Percentiles rank a stretch among this genome's conserved stretches.
Evolutionary conservation across 2,329 filamentous ascomycete species (phyloP).

Genomic region (Fusarium praegraminearum): DNA sequence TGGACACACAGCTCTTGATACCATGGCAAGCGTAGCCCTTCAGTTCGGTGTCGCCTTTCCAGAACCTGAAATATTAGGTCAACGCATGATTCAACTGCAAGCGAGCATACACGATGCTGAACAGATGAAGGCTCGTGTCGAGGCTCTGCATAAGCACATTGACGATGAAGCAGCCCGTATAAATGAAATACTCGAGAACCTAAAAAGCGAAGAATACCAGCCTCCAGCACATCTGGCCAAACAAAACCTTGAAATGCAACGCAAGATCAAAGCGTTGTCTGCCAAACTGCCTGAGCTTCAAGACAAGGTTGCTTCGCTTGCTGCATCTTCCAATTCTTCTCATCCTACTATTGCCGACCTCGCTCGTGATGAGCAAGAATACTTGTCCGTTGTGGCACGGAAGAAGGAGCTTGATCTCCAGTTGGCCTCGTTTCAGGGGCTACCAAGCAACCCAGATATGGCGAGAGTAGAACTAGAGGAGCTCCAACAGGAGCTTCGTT

Average conservation of each 20-base stretch:
- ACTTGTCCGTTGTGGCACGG: constrained; percentile 66
- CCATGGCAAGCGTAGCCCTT: constrained; percentile 66
- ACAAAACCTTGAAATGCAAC: constrained; percentile 79
- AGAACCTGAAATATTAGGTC: constrained; percentile 62
- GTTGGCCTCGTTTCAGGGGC: constrained; percentile 74
- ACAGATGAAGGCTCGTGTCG: constrained; percentile 66
- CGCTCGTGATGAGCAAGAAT: constrained; percentile 67
- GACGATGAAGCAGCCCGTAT: constrained; percentile 61
- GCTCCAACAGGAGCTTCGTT: constrained; percentile 72
- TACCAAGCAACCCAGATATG: constrained; percentile 77
- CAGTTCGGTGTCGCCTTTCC: constrained; percentile 63
- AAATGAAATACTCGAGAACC: constrained; percentile 55
- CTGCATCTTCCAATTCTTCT: constrained; percentile 51
- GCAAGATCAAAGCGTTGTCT: constrained; percentile 74
- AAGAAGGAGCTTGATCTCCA: constrained; percentile 72
- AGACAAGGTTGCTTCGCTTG: constrained; percentile 62
- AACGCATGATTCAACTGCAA: constrained; percentile 67
- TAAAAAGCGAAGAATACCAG: constrained; percentile 63
- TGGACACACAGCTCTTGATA: constrained; percentile 67
- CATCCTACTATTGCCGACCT: constrained; percentile 69
- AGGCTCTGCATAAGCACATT: constrained; percentile 68
- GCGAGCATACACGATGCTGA: constrained; percentile 65
- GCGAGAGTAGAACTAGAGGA: constrained; percentile 78
- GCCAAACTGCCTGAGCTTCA: constrained; percentile 73
- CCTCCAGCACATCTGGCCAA: constrained; percentile 70